These are phyloP conservation scores for Vaccinium macrocarpon DNA, from an alignment of 148 eudicot genomes.

Conservation along the genomic window DNA sequence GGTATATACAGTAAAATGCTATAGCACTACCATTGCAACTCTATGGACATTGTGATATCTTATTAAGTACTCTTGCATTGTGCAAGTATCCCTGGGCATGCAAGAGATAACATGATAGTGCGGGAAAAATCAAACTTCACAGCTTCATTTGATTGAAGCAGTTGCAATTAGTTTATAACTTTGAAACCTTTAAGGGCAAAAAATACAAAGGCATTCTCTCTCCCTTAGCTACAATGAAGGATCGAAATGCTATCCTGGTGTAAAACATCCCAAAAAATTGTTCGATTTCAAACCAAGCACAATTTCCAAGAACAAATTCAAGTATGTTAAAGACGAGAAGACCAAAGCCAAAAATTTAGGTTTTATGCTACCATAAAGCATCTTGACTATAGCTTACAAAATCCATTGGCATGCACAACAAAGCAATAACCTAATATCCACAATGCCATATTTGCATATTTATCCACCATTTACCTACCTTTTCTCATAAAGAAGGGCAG, in stretches of 20 bases:
- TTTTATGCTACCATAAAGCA: neutral
- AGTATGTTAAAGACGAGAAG: neutral
- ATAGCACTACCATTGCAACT: too few species aligned
- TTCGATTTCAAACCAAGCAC: neutral
- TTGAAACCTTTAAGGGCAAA: too few species aligned
- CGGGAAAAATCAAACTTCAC: too few species aligned
- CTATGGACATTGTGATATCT: too few species aligned
- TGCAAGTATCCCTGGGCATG: neutral
- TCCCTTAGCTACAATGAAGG: neutral
- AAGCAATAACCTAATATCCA: neutral
- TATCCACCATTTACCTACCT: slow-evolving; percentile 42
- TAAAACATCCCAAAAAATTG: neutral
- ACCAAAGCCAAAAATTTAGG: neutral
- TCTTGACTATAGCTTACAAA: neutral
- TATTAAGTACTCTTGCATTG: neutral
- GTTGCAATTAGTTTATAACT: neutral
- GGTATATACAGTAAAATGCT: neutral
- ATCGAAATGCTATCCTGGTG: neutral
- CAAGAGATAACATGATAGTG: neutral
- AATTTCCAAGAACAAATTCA: neutral
- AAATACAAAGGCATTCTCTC: neutral
- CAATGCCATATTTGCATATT: neutral
- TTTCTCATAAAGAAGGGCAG: slow-evolving; percentile 95
- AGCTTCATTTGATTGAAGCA: too few species aligned
- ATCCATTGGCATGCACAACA: neutral